Evolutionary conservation across 148 eudicot genomes (phyloP).

Genomic region (Linanthus parryae): DNA sequence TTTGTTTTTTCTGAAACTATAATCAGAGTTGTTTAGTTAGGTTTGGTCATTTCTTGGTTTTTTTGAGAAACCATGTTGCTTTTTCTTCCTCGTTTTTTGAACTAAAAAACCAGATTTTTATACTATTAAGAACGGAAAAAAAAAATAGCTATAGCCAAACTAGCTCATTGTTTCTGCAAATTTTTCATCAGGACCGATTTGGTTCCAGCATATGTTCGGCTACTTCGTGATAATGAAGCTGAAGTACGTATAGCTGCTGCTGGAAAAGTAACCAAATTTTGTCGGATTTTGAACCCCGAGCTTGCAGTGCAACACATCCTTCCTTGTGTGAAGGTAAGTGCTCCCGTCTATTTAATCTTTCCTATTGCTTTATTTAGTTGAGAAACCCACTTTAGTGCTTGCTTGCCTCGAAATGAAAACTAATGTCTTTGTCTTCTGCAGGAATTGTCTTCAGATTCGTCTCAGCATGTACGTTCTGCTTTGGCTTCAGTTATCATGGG

Average conservation of each 20-base stretch:
- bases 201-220: slow-evolving; percentile 96
- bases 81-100: too few relatives aligned
- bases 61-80: too few relatives aligned
- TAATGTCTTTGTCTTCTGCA: slow-evolving; percentile 18
- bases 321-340: slow-evolving; percentile 85
- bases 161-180: too few relatives aligned
- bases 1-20: too few relatives aligned
- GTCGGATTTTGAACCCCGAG: slow-evolving; percentile 84
- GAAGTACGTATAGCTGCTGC: slow-evolving; percentile 99
- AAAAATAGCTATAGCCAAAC: too few relatives aligned
- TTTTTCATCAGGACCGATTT: slow-evolving; percentile 60
- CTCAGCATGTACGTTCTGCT: slow-evolving; percentile 98
- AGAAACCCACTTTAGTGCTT: too few relatives aligned
- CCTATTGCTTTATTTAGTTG: too few relatives aligned
- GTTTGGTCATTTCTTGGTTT: too few relatives aligned
- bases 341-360: not conserved
- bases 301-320: slow-evolving; percentile 89
- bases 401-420: not conserved
- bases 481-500: slow-evolving; percentile 99
- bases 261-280: slow-evolving; percentile 94
- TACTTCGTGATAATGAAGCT: slow-evolving; percentile 95
- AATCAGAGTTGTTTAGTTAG: too few relatives aligned
- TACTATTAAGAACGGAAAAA: too few relatives aligned
- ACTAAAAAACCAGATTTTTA: too few relatives aligned
- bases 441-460: slow-evolving; percentile 94